Evolutionary conservation across 1,284 basidiomycete genomes (phyloP).

Genomic region (Ustilago loliicola): DNA sequence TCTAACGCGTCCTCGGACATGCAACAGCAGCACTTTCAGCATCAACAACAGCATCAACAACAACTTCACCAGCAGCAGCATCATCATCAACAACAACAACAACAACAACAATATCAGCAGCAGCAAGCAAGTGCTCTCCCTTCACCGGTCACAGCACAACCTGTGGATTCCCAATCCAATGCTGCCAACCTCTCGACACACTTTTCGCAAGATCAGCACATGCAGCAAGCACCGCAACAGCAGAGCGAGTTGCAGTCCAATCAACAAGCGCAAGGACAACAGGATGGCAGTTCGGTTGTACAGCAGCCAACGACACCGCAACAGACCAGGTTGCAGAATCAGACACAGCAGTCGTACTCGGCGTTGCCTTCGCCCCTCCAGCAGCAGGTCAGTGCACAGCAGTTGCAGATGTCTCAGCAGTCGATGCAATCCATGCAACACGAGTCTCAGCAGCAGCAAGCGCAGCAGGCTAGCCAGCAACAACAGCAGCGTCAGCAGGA

Average conservation of each 20-base stretch:
- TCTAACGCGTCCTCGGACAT: conserved; percentile 19
- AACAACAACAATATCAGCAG: conserved; percentile 31
- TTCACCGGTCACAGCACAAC: conserved; percentile 30
- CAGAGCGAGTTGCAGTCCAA: conserved; percentile 17
- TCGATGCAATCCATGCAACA: conserved; percentile 28
- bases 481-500: conserved; percentile 16
- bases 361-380: conserved; percentile 37
- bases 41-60: conserved; percentile 14
- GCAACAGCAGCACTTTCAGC: conserved; percentile 37
- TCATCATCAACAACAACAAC: conserved; percentile 5
- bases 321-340: conserved; percentile 24
- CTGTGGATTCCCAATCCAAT: conserved; percentile 2
- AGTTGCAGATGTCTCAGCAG: conserved; percentile 21
- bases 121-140: conserved; percentile 15
- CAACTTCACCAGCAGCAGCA: background rate
- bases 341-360: conserved; percentile 24
- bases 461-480: conserved; percentile 9
- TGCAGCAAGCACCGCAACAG: conserved; percentile 14
- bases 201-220: conserved; percentile 13
- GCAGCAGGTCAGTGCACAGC: conserved; percentile 27
- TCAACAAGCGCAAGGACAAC: conserved; percentile 15
- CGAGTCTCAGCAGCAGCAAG: conserved; percentile 19
- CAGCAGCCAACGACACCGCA: conserved; percentile 29
- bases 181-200: conserved; percentile 9
- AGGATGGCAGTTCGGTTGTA: background rate